A percentile compares a stretch with the other conserved stretches of the same genome.
Conservation (phyloP, 306 rosid species). For the Trifolium dubium region DNA sequence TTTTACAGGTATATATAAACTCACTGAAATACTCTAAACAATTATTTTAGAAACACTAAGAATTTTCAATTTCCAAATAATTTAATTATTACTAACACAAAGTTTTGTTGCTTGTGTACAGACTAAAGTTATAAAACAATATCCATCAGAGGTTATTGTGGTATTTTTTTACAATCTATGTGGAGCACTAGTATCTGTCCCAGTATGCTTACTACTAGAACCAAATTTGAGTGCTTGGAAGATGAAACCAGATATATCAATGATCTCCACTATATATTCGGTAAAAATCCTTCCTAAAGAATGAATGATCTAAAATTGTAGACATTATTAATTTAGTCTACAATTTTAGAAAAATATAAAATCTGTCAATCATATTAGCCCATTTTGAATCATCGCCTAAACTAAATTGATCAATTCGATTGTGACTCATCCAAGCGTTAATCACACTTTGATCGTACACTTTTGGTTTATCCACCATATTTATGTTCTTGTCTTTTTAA, state of each 20-base stretch:
- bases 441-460: too few relatives aligned
- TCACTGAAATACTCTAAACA: not conserved
- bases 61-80: not conserved
- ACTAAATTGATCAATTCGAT: too few relatives aligned
- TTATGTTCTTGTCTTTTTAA: too few relatives aligned
- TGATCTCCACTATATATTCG: slow-evolving; percentile 52
- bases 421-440: too few relatives aligned
- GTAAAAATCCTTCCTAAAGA: slow-evolving; percentile 6
- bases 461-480: too few relatives aligned
- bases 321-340: too few relatives aligned
- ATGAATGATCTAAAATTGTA: not conserved
- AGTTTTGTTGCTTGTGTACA: slow-evolving; percentile 28
- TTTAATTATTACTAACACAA: not conserved
- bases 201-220: slow-evolving; percentile 56
- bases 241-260: slow-evolving; percentile 48
- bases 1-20: slow-evolving; percentile 49
- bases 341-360: too few relatives aligned
- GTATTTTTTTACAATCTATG: slow-evolving; percentile 56
- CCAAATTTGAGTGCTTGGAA: slow-evolving; percentile 53
- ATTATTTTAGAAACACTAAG: not conserved
- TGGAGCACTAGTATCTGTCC: slow-evolving; percentile 51
- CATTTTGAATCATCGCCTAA: too few relatives aligned
- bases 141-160: slow-evolving; percentile 58
- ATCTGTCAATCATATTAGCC: too few relatives aligned
- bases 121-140: slow-evolving; percentile 38